Evolutionary conservation across 495 filamentous ascomycete species (phyloP).

Genomic region (Hyphodiscus hymeniophilus): DNA sequence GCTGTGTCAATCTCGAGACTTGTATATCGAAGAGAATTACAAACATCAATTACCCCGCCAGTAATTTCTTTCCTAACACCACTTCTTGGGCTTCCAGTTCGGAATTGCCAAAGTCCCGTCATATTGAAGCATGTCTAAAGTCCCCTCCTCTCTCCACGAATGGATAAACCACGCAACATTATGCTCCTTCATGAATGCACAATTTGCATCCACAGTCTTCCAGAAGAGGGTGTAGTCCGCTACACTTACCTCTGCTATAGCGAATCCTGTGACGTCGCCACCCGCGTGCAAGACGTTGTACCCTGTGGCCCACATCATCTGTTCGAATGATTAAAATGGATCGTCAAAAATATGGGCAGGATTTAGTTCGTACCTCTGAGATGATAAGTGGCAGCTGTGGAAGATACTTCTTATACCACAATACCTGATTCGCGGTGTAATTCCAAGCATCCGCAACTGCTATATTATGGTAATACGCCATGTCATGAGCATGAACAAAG

Average conservation of each 20-base stretch:
- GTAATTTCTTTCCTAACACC: too few relatives aligned
- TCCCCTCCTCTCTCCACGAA: conserved; percentile 21
- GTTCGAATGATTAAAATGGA: not conserved
- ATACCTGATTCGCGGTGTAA: not conserved
- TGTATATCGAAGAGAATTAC: too few relatives aligned
- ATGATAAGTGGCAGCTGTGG: not conserved
- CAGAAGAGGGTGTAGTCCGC: conserved; percentile 21
- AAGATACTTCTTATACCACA: not conserved
- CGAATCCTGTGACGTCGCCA: not conserved
- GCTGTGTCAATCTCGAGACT: too few relatives aligned
- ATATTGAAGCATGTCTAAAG: conserved; percentile 18
- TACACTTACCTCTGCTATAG: conserved; percentile 18
- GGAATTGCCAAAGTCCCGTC: conserved; percentile 21
- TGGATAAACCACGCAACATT: conserved; percentile 26
- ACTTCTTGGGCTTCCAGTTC: conserved; percentile 17
- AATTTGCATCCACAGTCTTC: conserved; percentile 20
- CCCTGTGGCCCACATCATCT: not conserved
- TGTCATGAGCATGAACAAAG: not conserved
- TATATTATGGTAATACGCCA: not conserved
- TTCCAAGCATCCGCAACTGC: not conserved
- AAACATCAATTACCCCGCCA: too few relatives aligned
- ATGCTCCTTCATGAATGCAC: conserved; percentile 15
- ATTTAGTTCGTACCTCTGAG: not conserved
- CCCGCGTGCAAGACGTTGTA: not conserved
- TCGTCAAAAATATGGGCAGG: not conserved